Percentiles rank a stretch among this genome's conserved stretches.
These are phyloP conservation scores for Phoenix dactylifera DNA, from an alignment of 176 grass and related monocot genomes.

Conservation along the genomic window DNA sequence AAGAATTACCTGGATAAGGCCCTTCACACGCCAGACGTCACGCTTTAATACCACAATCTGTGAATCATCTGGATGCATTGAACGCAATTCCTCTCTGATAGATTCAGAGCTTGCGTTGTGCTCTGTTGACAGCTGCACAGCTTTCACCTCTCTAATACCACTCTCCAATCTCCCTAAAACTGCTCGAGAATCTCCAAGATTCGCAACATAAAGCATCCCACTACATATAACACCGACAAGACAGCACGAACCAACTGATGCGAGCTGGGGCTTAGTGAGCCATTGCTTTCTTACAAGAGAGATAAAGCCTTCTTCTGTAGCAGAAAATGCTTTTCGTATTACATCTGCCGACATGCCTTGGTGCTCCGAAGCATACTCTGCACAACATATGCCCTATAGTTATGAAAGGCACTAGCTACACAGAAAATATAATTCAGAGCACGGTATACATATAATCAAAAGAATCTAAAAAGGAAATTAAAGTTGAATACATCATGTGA, in stretches of 20 bases:
- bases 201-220: constrained; percentile 56
- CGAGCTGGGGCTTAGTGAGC: constrained; percentile 45
- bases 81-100: constrained; percentile 48
- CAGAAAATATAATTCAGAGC: too few species aligned
- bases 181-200: constrained; percentile 59
- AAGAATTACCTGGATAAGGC: constrained; percentile 54
- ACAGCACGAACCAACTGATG: constrained; percentile 65
- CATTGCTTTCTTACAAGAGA: constrained; percentile 62
- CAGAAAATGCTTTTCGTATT: constrained; percentile 40
- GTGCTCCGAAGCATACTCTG: constrained; percentile 52
- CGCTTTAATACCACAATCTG: constrained; percentile 55
- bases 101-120: constrained; percentile 50
- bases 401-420: too few species aligned
- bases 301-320: constrained; percentile 68
- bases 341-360: constrained; percentile 40
- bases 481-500: too few species aligned
- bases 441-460: too few species aligned
- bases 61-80: constrained; percentile 46
- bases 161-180: constrained; percentile 42
- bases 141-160: constrained; percentile 33
- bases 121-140: constrained; percentile 44
- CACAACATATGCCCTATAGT: background rate
- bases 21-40: constrained; percentile 77
- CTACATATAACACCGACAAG: constrained; percentile 44
- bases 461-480: too few species aligned